Evolutionary conservation across 176 grass and related monocot species (phyloP).

Genomic region (Otatea glauca): DNA sequence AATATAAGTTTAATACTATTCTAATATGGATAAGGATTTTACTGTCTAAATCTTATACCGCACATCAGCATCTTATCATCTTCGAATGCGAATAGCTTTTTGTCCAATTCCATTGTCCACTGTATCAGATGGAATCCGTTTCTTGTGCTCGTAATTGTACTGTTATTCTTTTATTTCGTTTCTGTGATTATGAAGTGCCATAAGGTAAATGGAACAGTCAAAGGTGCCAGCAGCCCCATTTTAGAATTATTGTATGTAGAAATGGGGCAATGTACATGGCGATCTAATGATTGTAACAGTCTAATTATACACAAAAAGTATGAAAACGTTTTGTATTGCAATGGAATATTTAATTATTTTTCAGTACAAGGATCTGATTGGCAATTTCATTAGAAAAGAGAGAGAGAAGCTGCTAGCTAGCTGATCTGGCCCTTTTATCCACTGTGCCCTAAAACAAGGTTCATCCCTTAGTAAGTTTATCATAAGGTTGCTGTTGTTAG

Average conservation of each 20-base stretch:
- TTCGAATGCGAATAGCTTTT: conserved; percentile 16
- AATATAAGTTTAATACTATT: background rate
- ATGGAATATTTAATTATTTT: too few species aligned
- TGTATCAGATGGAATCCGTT: background rate
- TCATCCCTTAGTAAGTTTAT: too few species aligned
- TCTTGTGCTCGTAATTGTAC: background rate
- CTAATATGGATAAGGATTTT: background rate
- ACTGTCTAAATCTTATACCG: background rate
- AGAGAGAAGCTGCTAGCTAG: too few species aligned
- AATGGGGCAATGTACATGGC: background rate
- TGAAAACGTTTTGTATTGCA: background rate
- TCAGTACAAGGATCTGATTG: too few species aligned
- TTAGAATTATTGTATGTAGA: background rate
- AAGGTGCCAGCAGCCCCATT: background rate
- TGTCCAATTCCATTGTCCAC: background rate
- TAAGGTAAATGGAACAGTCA: background rate
- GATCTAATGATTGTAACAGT: background rate
- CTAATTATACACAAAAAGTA: background rate
- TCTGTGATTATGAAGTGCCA: background rate
- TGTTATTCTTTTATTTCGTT: background rate
- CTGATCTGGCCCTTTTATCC: too few species aligned
- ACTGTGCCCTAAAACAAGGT: too few species aligned
- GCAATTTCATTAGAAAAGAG: too few species aligned
- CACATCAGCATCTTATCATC: conserved; percentile 11
- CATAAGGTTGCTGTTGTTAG: too few species aligned